Conservation (phyloP, 306 rosid genomes). For the Dalbergia cultrata region DNA sequence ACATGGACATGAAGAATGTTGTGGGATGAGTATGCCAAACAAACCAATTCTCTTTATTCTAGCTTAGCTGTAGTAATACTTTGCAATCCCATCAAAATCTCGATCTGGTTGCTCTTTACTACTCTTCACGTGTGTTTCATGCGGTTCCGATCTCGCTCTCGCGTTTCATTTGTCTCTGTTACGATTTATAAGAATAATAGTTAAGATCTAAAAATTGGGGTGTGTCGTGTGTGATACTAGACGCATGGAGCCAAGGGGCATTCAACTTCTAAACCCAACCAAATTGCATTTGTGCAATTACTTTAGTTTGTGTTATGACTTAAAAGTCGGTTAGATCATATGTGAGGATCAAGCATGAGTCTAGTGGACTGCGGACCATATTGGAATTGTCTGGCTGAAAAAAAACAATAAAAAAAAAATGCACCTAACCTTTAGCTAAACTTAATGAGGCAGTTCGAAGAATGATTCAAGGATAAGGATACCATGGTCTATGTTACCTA, state of each 20-base stretch:
- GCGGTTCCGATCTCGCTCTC: slow-evolving; percentile 26
- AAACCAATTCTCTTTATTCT: neutral
- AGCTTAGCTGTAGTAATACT: neutral
- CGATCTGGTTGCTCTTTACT: slow-evolving; percentile 37
- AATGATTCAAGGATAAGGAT: neutral
- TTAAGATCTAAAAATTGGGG: too few species aligned
- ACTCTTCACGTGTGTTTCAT: slow-evolving; percentile 49
- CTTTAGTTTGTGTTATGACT: too few species aligned
- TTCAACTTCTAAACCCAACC: too few species aligned
- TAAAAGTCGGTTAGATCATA: neutral
- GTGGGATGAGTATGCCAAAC: neutral
- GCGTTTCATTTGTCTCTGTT: neutral
- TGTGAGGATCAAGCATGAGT: neutral
- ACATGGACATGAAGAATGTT: neutral
- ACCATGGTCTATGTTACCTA: too few species aligned
- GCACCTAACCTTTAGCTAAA: neutral
- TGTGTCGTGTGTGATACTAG: too few species aligned
- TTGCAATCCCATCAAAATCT: slow-evolving; percentile 21
- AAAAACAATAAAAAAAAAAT: neutral
- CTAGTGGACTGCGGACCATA: neutral
- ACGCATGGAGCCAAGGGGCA: too few species aligned
- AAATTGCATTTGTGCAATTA: too few species aligned
- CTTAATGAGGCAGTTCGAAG: neutral
- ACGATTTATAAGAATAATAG: neutral
- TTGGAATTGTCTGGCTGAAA: neutral